Evolutionary conservation across 2,329 filamentous ascomycete species (phyloP).

Genomic region (Helotiales sp.): DNA sequence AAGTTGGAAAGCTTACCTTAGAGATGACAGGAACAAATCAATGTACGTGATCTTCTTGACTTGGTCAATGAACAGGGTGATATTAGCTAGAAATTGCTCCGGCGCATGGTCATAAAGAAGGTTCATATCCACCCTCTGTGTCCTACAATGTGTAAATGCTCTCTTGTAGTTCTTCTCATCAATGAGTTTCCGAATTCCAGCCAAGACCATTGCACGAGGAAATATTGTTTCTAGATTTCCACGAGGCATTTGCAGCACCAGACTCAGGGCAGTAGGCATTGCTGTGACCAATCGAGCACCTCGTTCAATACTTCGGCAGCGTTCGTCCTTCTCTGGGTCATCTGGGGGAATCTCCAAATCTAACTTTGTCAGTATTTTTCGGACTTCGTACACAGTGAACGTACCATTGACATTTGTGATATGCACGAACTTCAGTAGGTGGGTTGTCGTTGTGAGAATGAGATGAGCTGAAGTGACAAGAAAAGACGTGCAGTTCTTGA

Average conservation of each 20-base stretch:
- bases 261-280: conserved; percentile 81
- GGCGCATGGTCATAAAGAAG: conserved; percentile 94
- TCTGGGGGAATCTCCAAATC: conserved; percentile 82
- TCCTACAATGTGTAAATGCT: conserved; percentile 86
- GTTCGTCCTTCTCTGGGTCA: conserved; percentile 87
- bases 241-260: conserved; percentile 92
- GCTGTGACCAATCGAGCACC: conserved; percentile 85
- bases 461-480: conserved; percentile 78
- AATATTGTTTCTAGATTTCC: conserved; percentile 96
- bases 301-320: conserved; percentile 88
- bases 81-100: conserved; percentile 75
- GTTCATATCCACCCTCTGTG: conserved; percentile 96
- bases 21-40: conserved; percentile 85
- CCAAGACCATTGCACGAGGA: conserved; percentile 87
- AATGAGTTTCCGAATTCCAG: conserved; percentile 81
- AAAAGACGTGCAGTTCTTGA: conserved; percentile 92
- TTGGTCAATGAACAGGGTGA: conserved; percentile 79
- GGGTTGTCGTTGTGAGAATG: conserved; percentile 88
- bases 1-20: conserved; percentile 57
- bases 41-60: conserved; percentile 79
- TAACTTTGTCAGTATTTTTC: conserved; percentile 36
- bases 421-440: conserved; percentile 93
- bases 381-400: conserved; percentile 15
- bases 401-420: conserved; percentile 65
- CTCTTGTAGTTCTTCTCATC: conserved; percentile 77